Evolutionary conservation across 2,329 filamentous ascomycete species (phyloP).

Genomic region (Seiridium cupressi): DNA sequence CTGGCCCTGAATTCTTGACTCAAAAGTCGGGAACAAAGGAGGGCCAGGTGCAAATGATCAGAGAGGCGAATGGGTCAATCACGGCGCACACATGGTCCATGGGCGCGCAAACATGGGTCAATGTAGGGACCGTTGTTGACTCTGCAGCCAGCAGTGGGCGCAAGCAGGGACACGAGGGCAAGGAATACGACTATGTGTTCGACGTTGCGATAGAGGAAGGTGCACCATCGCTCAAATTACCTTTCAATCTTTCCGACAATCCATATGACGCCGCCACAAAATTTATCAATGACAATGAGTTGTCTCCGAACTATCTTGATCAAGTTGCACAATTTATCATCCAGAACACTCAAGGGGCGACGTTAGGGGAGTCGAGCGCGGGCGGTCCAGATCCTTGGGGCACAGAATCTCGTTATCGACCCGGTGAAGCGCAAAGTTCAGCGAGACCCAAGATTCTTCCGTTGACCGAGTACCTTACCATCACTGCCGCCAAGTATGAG

Average conservation of each 20-base stretch:
- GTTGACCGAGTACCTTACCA: constrained; percentile 75
- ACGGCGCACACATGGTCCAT: constrained; percentile 87
- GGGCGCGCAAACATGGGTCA: constrained; percentile 72
- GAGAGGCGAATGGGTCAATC: constrained; percentile 75
- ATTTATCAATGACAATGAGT: constrained; percentile 85
- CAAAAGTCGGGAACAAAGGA: constrained; percentile 89
- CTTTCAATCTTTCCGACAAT: constrained; percentile 89
- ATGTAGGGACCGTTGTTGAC: constrained; percentile 92
- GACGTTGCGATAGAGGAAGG: constrained; percentile 96
- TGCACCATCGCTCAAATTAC: constrained; percentile 88
- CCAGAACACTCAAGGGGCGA: constrained; percentile 83
- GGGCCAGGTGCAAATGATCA: constrained; percentile 91
- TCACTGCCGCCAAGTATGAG: constrained; percentile 70
- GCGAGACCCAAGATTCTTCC: constrained; percentile 64
- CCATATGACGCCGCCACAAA: constrained; percentile 89
- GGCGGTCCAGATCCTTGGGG: constrained; percentile 71
- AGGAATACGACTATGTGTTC: constrained; percentile 95
- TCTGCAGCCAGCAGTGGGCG: constrained; percentile 78
- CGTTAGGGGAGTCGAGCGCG: constrained; percentile 62
- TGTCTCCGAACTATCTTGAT: constrained; percentile 84
- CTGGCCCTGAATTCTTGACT: constrained; percentile 82
- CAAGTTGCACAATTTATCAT: constrained; percentile 92
- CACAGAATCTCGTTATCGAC: constrained; percentile 74
- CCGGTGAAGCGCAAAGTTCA: constrained; percentile 56
- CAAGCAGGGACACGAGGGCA: constrained; percentile 74